Percentiles rank a stretch among this genome's conserved stretches.
phyloP scores from a whole-genome alignment of 106 monocot species.

The Iris macrosiphon region DNA sequence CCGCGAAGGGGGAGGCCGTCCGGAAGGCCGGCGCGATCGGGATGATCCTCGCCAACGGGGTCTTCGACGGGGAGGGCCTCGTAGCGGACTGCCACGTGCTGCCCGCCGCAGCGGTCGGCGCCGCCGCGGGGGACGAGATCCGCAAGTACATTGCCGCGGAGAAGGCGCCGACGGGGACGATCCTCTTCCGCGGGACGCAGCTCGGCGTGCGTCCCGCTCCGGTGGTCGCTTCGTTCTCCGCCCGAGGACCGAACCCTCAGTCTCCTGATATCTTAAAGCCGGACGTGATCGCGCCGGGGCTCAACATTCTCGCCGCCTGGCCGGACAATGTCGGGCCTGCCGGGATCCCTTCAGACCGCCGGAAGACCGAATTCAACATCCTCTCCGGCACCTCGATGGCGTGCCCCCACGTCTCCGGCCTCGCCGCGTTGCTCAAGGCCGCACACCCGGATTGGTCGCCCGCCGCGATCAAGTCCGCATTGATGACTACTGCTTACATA shows the following conservation, averaged over 20 bases:
- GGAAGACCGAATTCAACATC: conserved; percentile 83
- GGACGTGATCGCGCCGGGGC: conserved; percentile 80
- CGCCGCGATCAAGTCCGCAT: conserved; percentile 70
- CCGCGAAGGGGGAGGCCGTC: conserved; percentile 77
- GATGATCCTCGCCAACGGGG: conserved; percentile 77
- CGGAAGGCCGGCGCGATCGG: conserved; percentile 60
- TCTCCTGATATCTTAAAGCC: conserved; percentile 85
- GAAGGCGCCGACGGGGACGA: conserved; percentile 40
- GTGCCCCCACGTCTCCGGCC: conserved; percentile 86
- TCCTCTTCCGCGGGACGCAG: conserved; percentile 63
- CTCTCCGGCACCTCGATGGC: conserved; percentile 95
- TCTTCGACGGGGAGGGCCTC: conserved; percentile 82
- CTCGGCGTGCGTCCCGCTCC: conserved; percentile 73
- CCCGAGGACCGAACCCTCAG: conserved; percentile 85
- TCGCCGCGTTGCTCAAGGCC: conserved; percentile 79
- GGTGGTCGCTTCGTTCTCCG: conserved; percentile 77
- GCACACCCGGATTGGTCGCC: conserved; percentile 81
- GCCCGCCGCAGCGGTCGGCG: conserved; percentile 73
- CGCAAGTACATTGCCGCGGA: conserved; percentile 61
- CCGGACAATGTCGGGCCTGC: conserved; percentile 73
- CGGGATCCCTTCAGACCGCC: conserved; percentile 58
- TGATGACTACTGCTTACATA: conserved; percentile 89
- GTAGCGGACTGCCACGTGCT: conserved; percentile 88
- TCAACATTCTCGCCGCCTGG: conserved; percentile 90
- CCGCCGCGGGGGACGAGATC: conserved; percentile 44